phyloP scores from a whole-genome alignment of 768 basidiomycete species.

The Pulveroboletus sp. region DNA sequence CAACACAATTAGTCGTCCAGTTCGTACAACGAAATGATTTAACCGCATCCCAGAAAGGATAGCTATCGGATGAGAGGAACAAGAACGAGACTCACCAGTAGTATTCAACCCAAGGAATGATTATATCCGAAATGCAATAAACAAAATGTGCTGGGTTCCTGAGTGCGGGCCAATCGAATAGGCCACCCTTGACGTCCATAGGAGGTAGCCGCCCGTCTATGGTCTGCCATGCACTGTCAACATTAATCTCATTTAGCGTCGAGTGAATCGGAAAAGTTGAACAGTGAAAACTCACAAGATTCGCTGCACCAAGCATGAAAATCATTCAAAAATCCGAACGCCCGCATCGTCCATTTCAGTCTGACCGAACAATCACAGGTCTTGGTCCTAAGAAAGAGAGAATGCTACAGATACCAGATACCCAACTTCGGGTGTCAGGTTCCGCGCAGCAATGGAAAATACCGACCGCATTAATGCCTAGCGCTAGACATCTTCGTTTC shows the following conservation, averaged over 20 bases:
- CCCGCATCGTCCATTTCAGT: conserved; percentile 76
- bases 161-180: conserved; percentile 55
- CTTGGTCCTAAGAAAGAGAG: neutral
- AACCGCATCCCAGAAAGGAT: neutral
- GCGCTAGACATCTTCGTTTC: conserved; percentile 47
- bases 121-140: conserved; percentile 54
- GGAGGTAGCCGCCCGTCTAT: conserved; percentile 52
- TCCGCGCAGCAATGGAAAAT: conserved; percentile 58
- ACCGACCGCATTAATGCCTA: conserved; percentile 65
- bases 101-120: conserved; percentile 75
- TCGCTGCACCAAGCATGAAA: conserved; percentile 47
- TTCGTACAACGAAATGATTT: neutral
- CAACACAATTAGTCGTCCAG: neutral
- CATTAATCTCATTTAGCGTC: neutral
- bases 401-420: conserved; percentile 33
- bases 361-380: conserved; percentile 31
- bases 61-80: neutral
- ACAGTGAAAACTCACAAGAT: conserved; percentile 39
- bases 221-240: conserved; percentile 11
- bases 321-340: conserved; percentile 63
- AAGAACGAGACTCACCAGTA: conserved; percentile 33
- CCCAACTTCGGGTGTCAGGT: conserved; percentile 54
- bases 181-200: conserved; percentile 48
- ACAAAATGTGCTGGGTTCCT: conserved; percentile 43
- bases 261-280: too few relatives aligned